Percentiles rank a stretch among this genome's conserved stretches.
These are phyloP conservation scores for Malania oleifera DNA, from an alignment of 164 flowering plant species.

Conservation along the genomic window DNA sequence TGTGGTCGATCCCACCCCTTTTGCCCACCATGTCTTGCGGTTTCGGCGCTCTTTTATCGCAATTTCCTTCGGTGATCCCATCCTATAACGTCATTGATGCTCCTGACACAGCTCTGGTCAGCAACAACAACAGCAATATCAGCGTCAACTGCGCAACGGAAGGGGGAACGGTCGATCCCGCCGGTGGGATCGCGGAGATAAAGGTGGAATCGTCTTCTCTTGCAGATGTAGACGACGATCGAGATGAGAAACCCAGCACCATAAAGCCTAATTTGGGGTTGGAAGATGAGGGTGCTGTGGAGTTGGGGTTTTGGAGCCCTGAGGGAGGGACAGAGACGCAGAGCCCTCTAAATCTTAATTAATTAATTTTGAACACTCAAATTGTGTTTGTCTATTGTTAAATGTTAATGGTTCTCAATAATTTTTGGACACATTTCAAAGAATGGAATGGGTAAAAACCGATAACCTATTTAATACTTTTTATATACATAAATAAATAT, in stretches of 20 bases:
- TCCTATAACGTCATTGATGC: conserved; percentile 10
- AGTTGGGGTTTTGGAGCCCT: not conserved
- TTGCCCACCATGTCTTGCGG: conserved; percentile 40
- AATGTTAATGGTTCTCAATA: too few relatives aligned
- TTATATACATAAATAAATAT: too few relatives aligned
- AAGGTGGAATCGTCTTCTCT: not conserved
- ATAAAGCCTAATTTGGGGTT: not conserved
- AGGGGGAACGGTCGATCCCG: conserved; percentile 4
- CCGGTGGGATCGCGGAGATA: conserved; percentile 1
- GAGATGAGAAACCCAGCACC: not conserved
- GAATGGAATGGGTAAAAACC: too few relatives aligned
- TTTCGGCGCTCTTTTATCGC: conserved; percentile 46
- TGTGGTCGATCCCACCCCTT: conserved; percentile 50
- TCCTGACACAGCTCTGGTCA: too few relatives aligned
- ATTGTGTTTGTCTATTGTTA: too few relatives aligned
- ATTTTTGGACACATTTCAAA: too few relatives aligned
- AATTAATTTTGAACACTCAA: too few relatives aligned
- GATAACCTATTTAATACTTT: too few relatives aligned
- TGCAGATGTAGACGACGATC: not conserved
- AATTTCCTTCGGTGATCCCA: conserved; percentile 23
- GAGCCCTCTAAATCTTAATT: too few relatives aligned
- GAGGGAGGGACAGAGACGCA: too few relatives aligned
- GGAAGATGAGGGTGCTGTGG: not conserved
- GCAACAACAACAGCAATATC: too few relatives aligned
- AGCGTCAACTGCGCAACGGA: not conserved